Evolutionary conservation across 352 stramenopile genomes (phyloP), one percentile per base, ranked within the genome.

Genomic region (Pythium pectinolyticum): DNA sequence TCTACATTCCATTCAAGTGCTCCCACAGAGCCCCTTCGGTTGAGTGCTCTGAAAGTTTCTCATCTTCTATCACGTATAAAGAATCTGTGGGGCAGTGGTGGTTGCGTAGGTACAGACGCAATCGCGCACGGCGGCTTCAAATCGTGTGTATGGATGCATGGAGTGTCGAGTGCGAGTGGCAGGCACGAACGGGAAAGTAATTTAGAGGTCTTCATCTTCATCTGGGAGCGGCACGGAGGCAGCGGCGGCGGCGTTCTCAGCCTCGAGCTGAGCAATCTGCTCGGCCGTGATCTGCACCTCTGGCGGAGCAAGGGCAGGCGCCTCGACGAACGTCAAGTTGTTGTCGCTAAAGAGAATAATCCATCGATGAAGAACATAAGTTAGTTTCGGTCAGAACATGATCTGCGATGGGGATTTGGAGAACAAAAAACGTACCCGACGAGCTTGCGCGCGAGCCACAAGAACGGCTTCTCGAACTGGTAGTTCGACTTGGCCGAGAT

Each of bases 401-500:
- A n/a, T n/a, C n/a, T n/a, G n/a, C n/a, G n/a, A n/a, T n/a, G n/a
- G n/a, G n/a, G n/a, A n/a, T n/a, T n/a, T 43, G 35, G 35, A 43
- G 11, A 22, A 27, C 19, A 27, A 34, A 24, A 46, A 32, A 79
- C 85, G 71, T 81, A 95, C 86, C 96, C 96, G 49, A 96, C 90
- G 70, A 99, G 89, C 88, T 99, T 99, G 70, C 97, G 94, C 22
- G 97, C 97, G 31, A 99, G 84, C 97, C 97, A 99, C 61, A 99
- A 84, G 85, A 99, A 99, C 48, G 97, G 97, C 89, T 99, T 99
- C 86, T 99, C 97, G 76, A 99, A 99, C 89, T 99, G 99, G 88
- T 99, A 99, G 89, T 99, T 99, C 31, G 90, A 99, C 90, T 99
- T 99, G 64, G 97, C 97, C 57, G 97, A 99, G 73, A 99, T 99